phyloP scores from a whole-genome alignment of 495 filamentous ascomycete species.

The Articulospora tetracladia region DNA sequence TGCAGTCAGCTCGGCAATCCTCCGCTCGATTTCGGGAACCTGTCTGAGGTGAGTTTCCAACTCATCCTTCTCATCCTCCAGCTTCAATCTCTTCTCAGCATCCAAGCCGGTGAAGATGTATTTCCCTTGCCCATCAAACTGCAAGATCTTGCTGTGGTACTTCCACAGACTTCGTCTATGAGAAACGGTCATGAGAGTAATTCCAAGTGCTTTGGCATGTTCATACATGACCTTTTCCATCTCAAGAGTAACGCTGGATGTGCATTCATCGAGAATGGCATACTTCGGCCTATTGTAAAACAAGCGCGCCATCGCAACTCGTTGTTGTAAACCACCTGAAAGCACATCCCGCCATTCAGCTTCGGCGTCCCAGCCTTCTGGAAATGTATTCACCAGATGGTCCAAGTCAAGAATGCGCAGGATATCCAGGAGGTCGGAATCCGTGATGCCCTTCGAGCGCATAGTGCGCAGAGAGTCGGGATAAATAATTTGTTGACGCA shows the following conservation, averaged over 20 bases:
- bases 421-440: slow-evolving; percentile 73
- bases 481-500: slow-evolving; percentile 95
- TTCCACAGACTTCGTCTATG: slow-evolving; percentile 93
- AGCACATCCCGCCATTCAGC: slow-evolving; percentile 94
- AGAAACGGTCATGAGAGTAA: slow-evolving; percentile 93
- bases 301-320: slow-evolving; percentile 94
- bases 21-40: slow-evolving; percentile 81
- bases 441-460: slow-evolving; percentile 77
- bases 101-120: slow-evolving; percentile 90
- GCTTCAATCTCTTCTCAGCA: slow-evolving; percentile 74
- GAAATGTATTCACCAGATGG: slow-evolving; percentile 73
- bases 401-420: slow-evolving; percentile 78
- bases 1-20: slow-evolving; percentile 71
- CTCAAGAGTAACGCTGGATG: slow-evolving; percentile 85
- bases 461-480: slow-evolving; percentile 86
- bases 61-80: slow-evolving; percentile 98
- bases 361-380: slow-evolving; percentile 85
- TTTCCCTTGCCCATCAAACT: slow-evolving; percentile 92
- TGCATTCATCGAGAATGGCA: slow-evolving; percentile 97
- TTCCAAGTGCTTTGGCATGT: slow-evolving; percentile 82
- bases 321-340: slow-evolving; percentile 87
- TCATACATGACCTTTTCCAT: slow-evolving; percentile 97
- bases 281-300: slow-evolving; percentile 93
- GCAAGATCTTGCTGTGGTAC: slow-evolving; percentile 88
- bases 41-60: slow-evolving; percentile 78